These are phyloP conservation scores for Aegilops longissima DNA, from an alignment of 176 grass and related monocot species.

Conservation along the genomic window DNA sequence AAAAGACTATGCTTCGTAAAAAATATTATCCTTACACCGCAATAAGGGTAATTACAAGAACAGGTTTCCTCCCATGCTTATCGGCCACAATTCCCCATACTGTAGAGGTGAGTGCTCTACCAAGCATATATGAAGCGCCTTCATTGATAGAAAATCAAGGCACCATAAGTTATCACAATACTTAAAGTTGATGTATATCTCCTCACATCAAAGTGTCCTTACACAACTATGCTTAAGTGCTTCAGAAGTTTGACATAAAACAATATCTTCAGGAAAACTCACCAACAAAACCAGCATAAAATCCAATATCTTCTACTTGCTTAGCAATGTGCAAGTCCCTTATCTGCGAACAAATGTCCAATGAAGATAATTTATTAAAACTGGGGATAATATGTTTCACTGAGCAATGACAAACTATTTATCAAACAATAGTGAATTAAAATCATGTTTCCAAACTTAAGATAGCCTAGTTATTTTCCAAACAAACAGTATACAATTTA, in stretches of 20 bases:
- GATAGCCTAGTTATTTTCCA: not conserved
- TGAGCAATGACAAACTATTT: not conserved
- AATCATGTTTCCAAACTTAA: not conserved
- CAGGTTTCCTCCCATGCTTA: slow-evolving; percentile 67
- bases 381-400: not conserved
- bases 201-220: not conserved
- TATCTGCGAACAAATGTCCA: slow-evolving; percentile 42
- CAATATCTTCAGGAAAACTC: slow-evolving; percentile 15
- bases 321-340: slow-evolving; percentile 62
- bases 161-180: not conserved
- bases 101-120: slow-evolving; percentile 62
- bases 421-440: not conserved
- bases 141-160: slow-evolving; percentile 33
- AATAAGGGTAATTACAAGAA: slow-evolving; percentile 55
- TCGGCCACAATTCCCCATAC: slow-evolving; percentile 74
- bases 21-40: slow-evolving; percentile 48
- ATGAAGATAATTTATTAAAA: not conserved
- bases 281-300: slow-evolving; percentile 83
- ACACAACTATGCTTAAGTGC: not conserved
- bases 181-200: not conserved
- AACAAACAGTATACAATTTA: not conserved
- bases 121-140: slow-evolving; percentile 72
- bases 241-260: not conserved
- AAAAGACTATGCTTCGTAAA: not conserved
- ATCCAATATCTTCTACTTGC: slow-evolving; percentile 72